Evolutionary conservation across 768 basidiomycete species (phyloP).

Genomic region (Termitomyces eurrhizus): DNA sequence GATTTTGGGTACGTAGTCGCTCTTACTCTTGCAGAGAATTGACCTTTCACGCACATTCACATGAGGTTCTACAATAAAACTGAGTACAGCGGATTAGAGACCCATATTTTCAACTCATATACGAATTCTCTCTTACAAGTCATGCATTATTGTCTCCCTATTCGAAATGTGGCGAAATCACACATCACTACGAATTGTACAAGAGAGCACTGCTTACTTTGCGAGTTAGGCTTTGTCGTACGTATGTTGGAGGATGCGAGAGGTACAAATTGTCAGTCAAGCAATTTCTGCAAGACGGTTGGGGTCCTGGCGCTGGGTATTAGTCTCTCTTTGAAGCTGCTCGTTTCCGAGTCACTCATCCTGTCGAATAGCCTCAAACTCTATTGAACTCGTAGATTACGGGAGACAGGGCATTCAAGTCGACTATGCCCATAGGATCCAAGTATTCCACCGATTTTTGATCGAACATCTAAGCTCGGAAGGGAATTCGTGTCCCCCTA

Average conservation of each 20-base stretch:
- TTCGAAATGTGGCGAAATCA: constrained; percentile 81
- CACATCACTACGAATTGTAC: constrained; percentile 89
- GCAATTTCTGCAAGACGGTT: constrained; percentile 95
- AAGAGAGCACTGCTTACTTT: constrained; percentile 89
- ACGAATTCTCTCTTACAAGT: constrained; percentile 88
- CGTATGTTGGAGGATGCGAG: constrained; percentile 95
- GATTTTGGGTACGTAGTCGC: constrained; percentile 78
- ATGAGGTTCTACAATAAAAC: constrained; percentile 92
- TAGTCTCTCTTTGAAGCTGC: constrained; percentile 8
- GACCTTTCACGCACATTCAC: neutral
- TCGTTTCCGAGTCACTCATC: neutral
- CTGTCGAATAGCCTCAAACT: constrained; percentile 51
- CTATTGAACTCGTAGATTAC: constrained; percentile 87
- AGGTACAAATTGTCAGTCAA: constrained; percentile 93
- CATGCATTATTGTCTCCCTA: constrained; percentile 79
- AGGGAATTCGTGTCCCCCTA: constrained; percentile 52
- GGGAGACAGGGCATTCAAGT: constrained; percentile 70
- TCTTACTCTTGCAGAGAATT: neutral
- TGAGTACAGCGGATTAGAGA: constrained; percentile 86
- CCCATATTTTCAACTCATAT: constrained; percentile 96
- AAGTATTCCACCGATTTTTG: constrained; percentile 92
- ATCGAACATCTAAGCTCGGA: constrained; percentile 80
- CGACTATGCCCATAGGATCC: constrained; percentile 87
- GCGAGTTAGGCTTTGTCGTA: constrained; percentile 91
- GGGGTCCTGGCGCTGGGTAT: constrained; percentile 83